Evolutionary conservation across 2,329 filamentous ascomycete species (phyloP).

Genomic region (Exserohilum turcica): DNA sequence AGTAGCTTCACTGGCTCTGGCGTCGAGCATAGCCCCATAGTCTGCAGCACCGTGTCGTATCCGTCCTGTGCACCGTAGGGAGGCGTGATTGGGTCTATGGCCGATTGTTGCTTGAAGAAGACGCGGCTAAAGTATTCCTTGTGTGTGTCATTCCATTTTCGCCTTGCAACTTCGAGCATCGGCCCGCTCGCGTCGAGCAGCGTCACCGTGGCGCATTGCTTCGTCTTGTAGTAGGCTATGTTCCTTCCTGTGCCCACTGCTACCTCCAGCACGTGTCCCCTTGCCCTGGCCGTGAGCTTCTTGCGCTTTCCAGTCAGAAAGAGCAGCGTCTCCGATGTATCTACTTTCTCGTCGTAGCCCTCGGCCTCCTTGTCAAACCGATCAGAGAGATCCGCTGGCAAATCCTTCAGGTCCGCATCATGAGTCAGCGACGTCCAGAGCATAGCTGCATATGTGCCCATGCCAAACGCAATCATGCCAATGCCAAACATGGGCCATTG

Average conservation of each 20-base stretch:
- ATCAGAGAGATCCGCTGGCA: conserved; percentile 50
- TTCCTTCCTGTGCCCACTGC: conserved; percentile 58
- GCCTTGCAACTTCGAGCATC: conserved; percentile 56
- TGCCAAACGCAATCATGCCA: conserved; percentile 43
- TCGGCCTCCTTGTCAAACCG: conserved; percentile 54
- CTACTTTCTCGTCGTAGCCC: conserved; percentile 55
- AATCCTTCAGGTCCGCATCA: conserved; percentile 28
- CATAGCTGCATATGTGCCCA: conserved; percentile 49
- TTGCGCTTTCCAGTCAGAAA: conserved; percentile 50
- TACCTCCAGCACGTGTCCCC: conserved; percentile 56
- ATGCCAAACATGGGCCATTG: conserved; percentile 42
- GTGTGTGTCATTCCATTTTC: conserved; percentile 54
- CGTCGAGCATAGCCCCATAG: conserved; percentile 59
- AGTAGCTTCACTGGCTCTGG: conserved; percentile 52
- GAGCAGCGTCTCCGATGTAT: conserved; percentile 50
- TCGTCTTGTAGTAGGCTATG: conserved; percentile 51
- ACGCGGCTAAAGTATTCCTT: conserved; percentile 45
- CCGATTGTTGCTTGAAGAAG: conserved; percentile 53
- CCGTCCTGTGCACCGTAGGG: conserved; percentile 49
- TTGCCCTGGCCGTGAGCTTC: conserved; percentile 48
- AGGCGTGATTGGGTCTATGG: conserved; percentile 50
- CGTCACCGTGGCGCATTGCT: conserved; percentile 51
- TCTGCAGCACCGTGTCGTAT: conserved; percentile 58
- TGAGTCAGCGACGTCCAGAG: conserved; percentile 43
- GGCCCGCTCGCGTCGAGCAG: conserved; percentile 54